Conservation (phyloP, 495 filamentous ascomycete genomes). For the Hypoxylon cercidicola region DNA sequence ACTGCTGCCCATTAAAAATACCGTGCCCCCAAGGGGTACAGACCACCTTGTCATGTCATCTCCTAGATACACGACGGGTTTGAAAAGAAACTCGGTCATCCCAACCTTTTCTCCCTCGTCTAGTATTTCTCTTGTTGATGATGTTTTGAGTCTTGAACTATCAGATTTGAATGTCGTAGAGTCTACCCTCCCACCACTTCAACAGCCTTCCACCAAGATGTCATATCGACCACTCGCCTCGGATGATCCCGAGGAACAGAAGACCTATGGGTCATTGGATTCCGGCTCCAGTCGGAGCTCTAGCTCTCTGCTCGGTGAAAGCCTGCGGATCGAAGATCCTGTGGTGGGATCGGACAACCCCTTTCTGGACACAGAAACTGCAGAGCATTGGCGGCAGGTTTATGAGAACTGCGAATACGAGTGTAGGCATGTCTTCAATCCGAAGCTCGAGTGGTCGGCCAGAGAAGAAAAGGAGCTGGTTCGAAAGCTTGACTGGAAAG, state of each 20-base stretch:
- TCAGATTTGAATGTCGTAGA: constrained; percentile 25
- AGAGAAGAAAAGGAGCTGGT: constrained; percentile 64
- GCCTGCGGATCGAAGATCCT: constrained; percentile 25
- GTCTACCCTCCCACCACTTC: constrained; percentile 6
- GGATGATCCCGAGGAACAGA: constrained; percentile 38
- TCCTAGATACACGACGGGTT: constrained; percentile 8
- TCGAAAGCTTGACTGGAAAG: constrained; percentile 62
- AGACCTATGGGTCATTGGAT: constrained; percentile 36
- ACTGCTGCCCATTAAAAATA: constrained; percentile 34
- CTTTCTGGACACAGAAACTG: constrained; percentile 43
- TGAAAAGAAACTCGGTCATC: constrained; percentile 16
- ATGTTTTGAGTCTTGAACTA: constrained; percentile 25
- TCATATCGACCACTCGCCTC: constrained; percentile 39
- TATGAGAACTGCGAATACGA: constrained; percentile 53
- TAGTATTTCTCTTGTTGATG: constrained; percentile 11
- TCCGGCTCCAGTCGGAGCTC: constrained; percentile 23
- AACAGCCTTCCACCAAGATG: constrained; percentile 37
- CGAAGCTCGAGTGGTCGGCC: constrained; percentile 61
- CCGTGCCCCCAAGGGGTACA: constrained; percentile 15
- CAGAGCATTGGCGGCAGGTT: constrained; percentile 44
- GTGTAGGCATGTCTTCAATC: constrained; percentile 63
- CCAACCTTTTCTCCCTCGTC: constrained; percentile 15
- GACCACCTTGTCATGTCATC: constrained; percentile 23
- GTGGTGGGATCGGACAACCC: constrained; percentile 46
- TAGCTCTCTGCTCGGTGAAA: constrained; percentile 29